Evolutionary conservation across 495 filamentous ascomycete genomes (phyloP).

Genomic region (Bryoglossum gracile): DNA sequence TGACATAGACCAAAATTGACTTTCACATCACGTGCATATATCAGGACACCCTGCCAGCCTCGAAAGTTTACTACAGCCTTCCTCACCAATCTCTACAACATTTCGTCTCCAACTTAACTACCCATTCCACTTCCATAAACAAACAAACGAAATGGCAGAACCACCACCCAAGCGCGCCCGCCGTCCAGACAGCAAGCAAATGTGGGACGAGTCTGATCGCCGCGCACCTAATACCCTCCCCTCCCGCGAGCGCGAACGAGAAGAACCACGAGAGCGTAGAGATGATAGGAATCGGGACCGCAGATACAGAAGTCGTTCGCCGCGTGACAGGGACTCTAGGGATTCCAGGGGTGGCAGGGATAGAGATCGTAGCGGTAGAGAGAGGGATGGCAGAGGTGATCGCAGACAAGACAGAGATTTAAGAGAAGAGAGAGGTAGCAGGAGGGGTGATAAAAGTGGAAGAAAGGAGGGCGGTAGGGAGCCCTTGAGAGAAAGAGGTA

Average conservation of each 20-base stretch:
- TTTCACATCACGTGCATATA: too few species aligned
- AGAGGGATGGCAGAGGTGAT: slow-evolving; percentile 1
- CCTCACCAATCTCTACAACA: too few species aligned
- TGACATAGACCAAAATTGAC: too few species aligned
- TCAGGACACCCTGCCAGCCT: too few species aligned
- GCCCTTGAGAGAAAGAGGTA: slow-evolving; percentile 2
- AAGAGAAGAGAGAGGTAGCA: neutral
- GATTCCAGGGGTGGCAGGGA: slow-evolving; percentile 6
- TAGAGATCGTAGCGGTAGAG: slow-evolving; percentile 4
- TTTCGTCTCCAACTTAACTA: neutral
- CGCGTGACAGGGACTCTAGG: slow-evolving; percentile 7
- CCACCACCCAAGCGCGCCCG: slow-evolving; percentile 27
- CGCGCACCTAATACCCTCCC: slow-evolving; percentile 16
- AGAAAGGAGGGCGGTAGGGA: slow-evolving; percentile 3
- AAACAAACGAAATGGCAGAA: slow-evolving; percentile 22
- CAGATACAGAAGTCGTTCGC: slow-evolving; percentile 11
- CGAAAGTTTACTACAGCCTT: too few species aligned
- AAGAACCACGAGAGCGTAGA: slow-evolving; percentile 4
- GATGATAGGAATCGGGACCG: slow-evolving; percentile 16
- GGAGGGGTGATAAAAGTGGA: slow-evolving; percentile 9
- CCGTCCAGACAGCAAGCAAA: slow-evolving; percentile 36
- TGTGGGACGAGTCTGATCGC: slow-evolving; percentile 38
- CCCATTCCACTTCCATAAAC: neutral
- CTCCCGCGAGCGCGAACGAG: slow-evolving; percentile 16
- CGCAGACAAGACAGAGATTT: slow-evolving; percentile 7